These are phyloP conservation scores for Enterocytospora artemiae DNA, from an alignment of 371 early-diverging fungal genomes.

Conservation along the genomic window DNA sequence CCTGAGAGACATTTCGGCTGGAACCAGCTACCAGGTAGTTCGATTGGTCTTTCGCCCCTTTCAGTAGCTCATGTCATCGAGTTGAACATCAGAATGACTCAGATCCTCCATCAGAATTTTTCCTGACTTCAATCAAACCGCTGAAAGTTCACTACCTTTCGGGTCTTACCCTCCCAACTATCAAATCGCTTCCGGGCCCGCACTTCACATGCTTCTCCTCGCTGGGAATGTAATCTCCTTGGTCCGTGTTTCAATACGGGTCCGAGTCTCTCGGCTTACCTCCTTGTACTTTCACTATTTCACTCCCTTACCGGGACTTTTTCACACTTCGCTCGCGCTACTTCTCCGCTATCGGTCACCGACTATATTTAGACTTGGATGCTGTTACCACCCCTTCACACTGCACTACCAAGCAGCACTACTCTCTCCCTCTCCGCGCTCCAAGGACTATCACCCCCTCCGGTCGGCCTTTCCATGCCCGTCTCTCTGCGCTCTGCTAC, in stretches of 20 bases:
- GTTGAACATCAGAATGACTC: slow-evolving; percentile 35
- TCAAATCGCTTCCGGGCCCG: not conserved
- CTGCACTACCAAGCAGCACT: slow-evolving; percentile 36
- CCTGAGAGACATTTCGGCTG: slow-evolving; percentile 42
- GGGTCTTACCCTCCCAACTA: slow-evolving; percentile 25
- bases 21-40: slow-evolving; percentile 47
- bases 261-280: slow-evolving; percentile 1
- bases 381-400: slow-evolving; percentile 61
- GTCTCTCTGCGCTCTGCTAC: slow-evolving; percentile 53
- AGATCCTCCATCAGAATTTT: slow-evolving; percentile 32
- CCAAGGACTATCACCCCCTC: slow-evolving; percentile 59
- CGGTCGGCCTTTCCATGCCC: slow-evolving; percentile 33
- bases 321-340: slow-evolving; percentile 67
- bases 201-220: slow-evolving; percentile 9
- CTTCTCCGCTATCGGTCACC: slow-evolving; percentile 68
- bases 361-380: slow-evolving; percentile 65
- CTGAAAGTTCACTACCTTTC: slow-evolving; percentile 35
- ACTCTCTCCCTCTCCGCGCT: slow-evolving; percentile 49
- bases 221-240: slow-evolving; percentile 22
- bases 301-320: slow-evolving; percentile 61
- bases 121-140: slow-evolving; percentile 27
- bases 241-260: slow-evolving; percentile 43
- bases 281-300: slow-evolving; percentile 45
- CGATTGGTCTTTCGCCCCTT: slow-evolving; percentile 46
- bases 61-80: slow-evolving; percentile 27